These are phyloP conservation scores for Tephrocybe rancida DNA, from an alignment of 768 basidiomycete species.

Conservation along the genomic window DNA sequence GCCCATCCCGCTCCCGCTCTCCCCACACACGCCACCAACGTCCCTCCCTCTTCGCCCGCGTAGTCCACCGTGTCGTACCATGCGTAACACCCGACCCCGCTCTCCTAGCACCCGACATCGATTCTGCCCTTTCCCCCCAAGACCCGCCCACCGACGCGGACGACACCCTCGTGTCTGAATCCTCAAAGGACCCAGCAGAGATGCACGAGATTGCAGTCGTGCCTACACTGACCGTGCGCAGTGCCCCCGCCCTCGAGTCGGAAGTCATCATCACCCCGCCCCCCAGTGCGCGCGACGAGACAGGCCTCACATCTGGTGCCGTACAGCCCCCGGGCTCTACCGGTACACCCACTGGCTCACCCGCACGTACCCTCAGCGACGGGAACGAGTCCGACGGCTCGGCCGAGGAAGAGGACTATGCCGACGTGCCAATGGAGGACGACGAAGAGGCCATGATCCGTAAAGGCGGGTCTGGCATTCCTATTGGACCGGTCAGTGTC, in stretches of 20 bases:
- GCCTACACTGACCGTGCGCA: no score
- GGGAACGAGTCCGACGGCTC: constrained; percentile 56
- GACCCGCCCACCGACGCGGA: no score
- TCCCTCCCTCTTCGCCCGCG: constrained; percentile 32
- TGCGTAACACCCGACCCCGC: constrained; percentile 30
- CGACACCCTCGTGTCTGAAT: no score
- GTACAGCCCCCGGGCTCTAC: constrained; percentile 90
- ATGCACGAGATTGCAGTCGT: no score
- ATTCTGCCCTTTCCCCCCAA: constrained; percentile 9
- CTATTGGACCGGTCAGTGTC: no score
- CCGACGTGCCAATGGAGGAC: constrained; percentile 57
- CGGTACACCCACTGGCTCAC: constrained; percentile 37
- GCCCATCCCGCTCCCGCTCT: constrained; percentile 8
- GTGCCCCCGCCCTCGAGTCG: constrained; percentile 30
- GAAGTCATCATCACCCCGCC: constrained; percentile 39
- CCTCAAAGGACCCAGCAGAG: no score
- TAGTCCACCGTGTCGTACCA: constrained; percentile 37
- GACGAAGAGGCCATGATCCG: constrained; percentile 88
- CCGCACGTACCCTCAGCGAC: constrained; percentile 45
- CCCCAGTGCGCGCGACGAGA: constrained; percentile 56
- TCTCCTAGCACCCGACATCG: constrained; percentile 13
- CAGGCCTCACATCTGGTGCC: constrained; percentile 84
- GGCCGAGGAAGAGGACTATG: constrained; percentile 65
- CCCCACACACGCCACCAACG: no score
- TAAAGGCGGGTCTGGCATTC: constrained; percentile 93